Evolutionary conservation across 257 asterid species (phyloP), one percentile per base, ranked within the genome.

Genomic region (Nicotiana attenuata): DNA sequence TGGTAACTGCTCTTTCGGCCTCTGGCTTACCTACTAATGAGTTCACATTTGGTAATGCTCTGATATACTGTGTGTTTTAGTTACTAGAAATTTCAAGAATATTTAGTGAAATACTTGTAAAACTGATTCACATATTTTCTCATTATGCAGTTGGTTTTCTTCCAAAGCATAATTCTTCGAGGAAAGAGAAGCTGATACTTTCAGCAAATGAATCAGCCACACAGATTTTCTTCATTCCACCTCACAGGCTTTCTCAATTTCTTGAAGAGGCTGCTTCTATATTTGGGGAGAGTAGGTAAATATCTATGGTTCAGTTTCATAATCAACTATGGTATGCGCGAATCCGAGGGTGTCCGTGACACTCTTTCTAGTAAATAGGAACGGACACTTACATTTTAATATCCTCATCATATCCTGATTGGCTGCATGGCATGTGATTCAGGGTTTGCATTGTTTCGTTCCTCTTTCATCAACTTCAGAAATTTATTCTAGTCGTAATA

Each of bases 61-160:
- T 71, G 78, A 20, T 67, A 71, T 15, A 69, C 81, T 26, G 19
- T 57, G 28, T n/a, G 64, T 59, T 47, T 78, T 26, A 16, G 16
- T 28, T 50, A 22, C 64, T 50, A 61, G 41, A 11, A 82, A 59
- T 60, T 59, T 61, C 80, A 75, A 50, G 64, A 50, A 66, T 75
- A 50, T 50, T 45, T 38, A 45, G 38, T 50, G 53, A 64, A 64
- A 19, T 52, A 47, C 45, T n/a, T 35, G 55, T 35, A 80, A 61
- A 78, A 33, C n/a, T 82, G 80, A 85, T 81, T 1, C 59, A 59
- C 45, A 80, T 29, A 41, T 76, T 56, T 33, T 47, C 55, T 73
- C 52, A 87, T 82, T 31, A 29, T 90, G 91, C 97, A 96, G 98
- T 96, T 89, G 98, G 98, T 5, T 96, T 94, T 90, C 99, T 96